Evolutionary conservation across 2,329 filamentous ascomycete species (phyloP), one percentile per base, ranked within the genome.

Genomic region (Diplodia seriata): DNA sequence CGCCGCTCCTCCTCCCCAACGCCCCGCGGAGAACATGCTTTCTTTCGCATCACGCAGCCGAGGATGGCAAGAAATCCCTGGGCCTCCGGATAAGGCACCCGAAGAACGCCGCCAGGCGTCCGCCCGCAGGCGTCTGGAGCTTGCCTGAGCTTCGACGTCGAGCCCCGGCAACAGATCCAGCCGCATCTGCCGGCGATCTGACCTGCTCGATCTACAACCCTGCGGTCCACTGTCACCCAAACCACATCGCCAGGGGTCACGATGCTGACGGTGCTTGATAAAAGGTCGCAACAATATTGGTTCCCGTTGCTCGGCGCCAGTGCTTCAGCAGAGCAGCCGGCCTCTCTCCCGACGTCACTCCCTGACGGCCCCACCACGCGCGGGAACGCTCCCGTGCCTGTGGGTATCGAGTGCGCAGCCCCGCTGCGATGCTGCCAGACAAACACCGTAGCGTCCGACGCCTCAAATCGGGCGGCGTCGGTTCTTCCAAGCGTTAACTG

Each of bases 131-230:
- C 40, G 26, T 20, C 57, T 26, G 40, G 31, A 40, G 43, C 47
- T 26, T 63, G 18, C 59, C 26, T 51, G 43, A 38, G 29, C 29
- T 63, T 51, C 26, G 18, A 7, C 47, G 51, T 51, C 26, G 6
- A n/a, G 29, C 11, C 29, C 43, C 59, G 31, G 59, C 59, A 51
- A n/a, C 29, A 50, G 57, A 62, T 62, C 57, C 57, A 49, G 50
- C 40, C 26, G 59, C 59, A 51, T 51, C 59, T 63, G 47, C 47
- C 59, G 59, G 47, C 50, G 47, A 63, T 63, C 59, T 26, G 26
- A 26, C 59, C 29, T 51, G 8, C 18, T 14, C 43, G 59, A 63
- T 63, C 59, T 36, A 14, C 59, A 51, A 51, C 31, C 59, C 40
- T 63, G 40, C 12, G 26, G 36, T 33, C 40, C 23, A 61, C 54